Evolutionary conservation across 495 filamentous ascomycete genomes (phyloP), one percentile per base, ranked within the genome.

Genomic region (Rhizodiscina lignyota): DNA sequence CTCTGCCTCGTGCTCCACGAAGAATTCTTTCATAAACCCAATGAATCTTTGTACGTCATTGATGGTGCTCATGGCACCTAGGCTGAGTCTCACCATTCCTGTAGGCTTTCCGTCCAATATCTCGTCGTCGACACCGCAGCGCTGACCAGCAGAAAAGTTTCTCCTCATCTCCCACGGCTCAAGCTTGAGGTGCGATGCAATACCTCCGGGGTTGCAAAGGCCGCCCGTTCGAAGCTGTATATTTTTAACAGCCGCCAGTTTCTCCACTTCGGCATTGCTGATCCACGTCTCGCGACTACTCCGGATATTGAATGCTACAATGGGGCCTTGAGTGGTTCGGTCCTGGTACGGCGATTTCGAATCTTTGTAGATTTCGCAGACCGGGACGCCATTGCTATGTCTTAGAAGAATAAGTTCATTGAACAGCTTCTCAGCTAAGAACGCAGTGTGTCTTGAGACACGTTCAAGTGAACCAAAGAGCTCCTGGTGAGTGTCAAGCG

Each of bases 161-260:
- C 66, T 64, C 42, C 67, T 74, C 61, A 93, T 76, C 51, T 94
- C 83, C 64, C 73, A 73, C 2, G 78, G 71, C 33, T 73, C 66
- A 37, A 91, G 67, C 1, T 65, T 63, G 15, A 94, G 65, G 20
- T 66, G 68, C 0, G 56, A 47, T 13, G 84, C 74, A 31, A 91
- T 70, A 8, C 87, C 84, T 5, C 85, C 87, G 0, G 87, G 87
- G 43, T 94, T 94, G 59, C 87, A 96, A 22, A 92, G 64, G 0
- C 83, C 79, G 5, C 87, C 87, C 4, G 81, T 85, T 2, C 87
- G 66, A 5, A 94, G 52, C 44, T 94, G 82, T 31, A 94, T 77
- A 20, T 71, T 67, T 43, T 79, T 80, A 1, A 89, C 59, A 11
- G 70, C 63, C 0, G 86, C 82, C 2, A 94, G 61, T 45, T 79